These are phyloP conservation scores for Citrullus mucosospermus DNA, from an alignment of 306 rosid genomes.

Conservation along the genomic window DNA sequence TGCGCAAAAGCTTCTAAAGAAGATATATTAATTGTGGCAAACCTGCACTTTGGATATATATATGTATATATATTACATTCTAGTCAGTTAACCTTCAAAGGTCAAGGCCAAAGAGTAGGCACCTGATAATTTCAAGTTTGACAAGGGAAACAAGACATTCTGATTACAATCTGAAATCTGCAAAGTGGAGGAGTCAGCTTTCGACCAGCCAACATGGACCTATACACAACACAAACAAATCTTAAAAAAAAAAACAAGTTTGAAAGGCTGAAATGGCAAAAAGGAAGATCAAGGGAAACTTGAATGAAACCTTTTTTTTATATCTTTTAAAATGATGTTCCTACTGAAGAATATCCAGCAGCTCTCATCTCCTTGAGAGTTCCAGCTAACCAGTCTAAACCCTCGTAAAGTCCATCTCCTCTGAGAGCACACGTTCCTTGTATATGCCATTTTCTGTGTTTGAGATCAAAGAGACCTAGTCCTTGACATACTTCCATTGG, in stretches of 20 bases:
- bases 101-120: background rate
- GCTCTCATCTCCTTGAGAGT: slow-evolving; percentile 82
- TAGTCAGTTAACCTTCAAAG: background rate
- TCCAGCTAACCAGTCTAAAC: slow-evolving; percentile 87
- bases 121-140: slow-evolving; percentile 9
- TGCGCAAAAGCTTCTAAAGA: slow-evolving; percentile 5
- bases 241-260: background rate
- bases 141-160: background rate
- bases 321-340: slow-evolving; percentile 49
- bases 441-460: slow-evolving; percentile 93
- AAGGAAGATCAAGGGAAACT: background rate
- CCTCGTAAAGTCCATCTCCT: slow-evolving; percentile 97
- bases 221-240: background rate
- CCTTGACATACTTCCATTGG: slow-evolving; percentile 96
- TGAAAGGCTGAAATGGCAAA: background rate
- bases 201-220: background rate
- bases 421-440: slow-evolving; percentile 83
- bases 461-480: slow-evolving; percentile 78
- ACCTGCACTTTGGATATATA: background rate
- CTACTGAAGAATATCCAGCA: slow-evolving; percentile 64
- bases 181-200: background rate
- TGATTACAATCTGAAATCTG: slow-evolving; percentile 4
- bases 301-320: background rate
- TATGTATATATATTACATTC: background rate
- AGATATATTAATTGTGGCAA: background rate